Conservation (phyloP, 176 grass and related monocot genomes). For the Triticum monococcum region DNA sequence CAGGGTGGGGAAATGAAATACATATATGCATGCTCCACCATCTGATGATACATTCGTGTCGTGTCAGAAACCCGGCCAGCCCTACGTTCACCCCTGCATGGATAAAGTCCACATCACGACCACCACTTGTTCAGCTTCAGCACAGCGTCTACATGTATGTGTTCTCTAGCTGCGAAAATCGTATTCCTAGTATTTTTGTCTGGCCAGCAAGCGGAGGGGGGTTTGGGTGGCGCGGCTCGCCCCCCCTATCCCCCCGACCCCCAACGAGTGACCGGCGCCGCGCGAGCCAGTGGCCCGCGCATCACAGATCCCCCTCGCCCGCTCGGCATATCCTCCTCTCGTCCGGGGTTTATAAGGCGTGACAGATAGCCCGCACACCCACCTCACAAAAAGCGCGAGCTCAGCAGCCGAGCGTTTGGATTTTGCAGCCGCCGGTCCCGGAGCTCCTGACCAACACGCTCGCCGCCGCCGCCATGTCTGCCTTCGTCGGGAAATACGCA, state of each 20-base stretch:
- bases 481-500: constrained; percentile 93
- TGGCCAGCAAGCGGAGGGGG: neutral
- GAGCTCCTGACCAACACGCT: neutral
- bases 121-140: constrained; percentile 26
- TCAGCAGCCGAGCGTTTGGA: constrained; percentile 47
- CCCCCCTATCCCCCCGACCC: constrained; percentile 42
- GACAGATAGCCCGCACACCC: neutral
- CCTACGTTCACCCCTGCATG: constrained; percentile 19
- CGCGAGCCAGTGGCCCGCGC: neutral
- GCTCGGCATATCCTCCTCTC: constrained; percentile 23
- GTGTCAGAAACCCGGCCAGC: neutral
- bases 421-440: constrained; percentile 26
- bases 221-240: constrained; percentile 33
- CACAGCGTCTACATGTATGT: neutral
- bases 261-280: constrained; percentile 32
- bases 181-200: neutral
- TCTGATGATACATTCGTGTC: constrained; percentile 33
- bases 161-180: neutral
- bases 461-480: constrained; percentile 60
- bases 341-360: constrained; percentile 10
- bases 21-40: constrained; percentile 22
- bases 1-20: neutral
- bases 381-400: constrained; percentile 23
- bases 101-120: constrained; percentile 48
- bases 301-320: neutral